These are phyloP conservation scores for Zasmidium angulare DNA, from an alignment of 2,329 filamentous ascomycete species.

Conservation along the genomic window DNA sequence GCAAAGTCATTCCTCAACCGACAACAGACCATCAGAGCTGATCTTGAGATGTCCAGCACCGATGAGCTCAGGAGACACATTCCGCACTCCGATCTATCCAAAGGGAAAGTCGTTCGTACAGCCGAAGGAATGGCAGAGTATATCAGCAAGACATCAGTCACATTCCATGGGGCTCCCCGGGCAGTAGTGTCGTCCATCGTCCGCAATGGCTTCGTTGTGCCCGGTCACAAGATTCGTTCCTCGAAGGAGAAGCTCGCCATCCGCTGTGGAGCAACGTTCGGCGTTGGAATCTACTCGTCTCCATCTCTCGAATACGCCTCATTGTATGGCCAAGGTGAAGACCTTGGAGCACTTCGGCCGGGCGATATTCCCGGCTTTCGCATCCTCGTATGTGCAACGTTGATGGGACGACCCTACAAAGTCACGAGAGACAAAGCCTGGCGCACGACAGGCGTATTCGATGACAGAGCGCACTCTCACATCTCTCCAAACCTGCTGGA, in stretches of 20 bases:
- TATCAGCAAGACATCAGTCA: conserved; percentile 38
- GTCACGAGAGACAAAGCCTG: conserved; percentile 25
- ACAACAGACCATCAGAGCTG: conserved; percentile 4
- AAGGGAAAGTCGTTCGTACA: conserved; percentile 1
- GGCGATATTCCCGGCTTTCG: conserved; percentile 40
- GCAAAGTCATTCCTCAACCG: conserved; percentile 9
- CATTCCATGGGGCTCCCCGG: conserved; percentile 37
- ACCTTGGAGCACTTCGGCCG: conserved; percentile 18
- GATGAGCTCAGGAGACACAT: not conserved
- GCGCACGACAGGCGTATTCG: not conserved
- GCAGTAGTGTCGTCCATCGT: conserved; percentile 44
- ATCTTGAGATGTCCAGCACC: not conserved
- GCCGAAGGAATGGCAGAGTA: conserved; percentile 39
- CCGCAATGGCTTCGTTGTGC: conserved; percentile 45
- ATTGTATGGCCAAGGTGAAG: conserved; percentile 33
- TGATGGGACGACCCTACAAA: conserved; percentile 45
- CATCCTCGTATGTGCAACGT: conserved; percentile 47
- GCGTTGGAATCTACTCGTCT: conserved; percentile 48
- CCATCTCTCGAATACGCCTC: conserved; percentile 43
- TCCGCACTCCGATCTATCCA: not conserved
- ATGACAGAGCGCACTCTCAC: conserved; percentile 12
- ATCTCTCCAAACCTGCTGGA: conserved; percentile 40
- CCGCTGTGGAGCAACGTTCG: conserved; percentile 42
- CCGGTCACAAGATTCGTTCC: conserved; percentile 33
- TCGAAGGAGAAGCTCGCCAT: conserved; percentile 24